Percentiles rank a stretch among this genome's conserved stretches.
Evolutionary conservation across 108 stramenopile species (phyloP).

Genomic region (Nannochloropsis oceanica): DNA sequence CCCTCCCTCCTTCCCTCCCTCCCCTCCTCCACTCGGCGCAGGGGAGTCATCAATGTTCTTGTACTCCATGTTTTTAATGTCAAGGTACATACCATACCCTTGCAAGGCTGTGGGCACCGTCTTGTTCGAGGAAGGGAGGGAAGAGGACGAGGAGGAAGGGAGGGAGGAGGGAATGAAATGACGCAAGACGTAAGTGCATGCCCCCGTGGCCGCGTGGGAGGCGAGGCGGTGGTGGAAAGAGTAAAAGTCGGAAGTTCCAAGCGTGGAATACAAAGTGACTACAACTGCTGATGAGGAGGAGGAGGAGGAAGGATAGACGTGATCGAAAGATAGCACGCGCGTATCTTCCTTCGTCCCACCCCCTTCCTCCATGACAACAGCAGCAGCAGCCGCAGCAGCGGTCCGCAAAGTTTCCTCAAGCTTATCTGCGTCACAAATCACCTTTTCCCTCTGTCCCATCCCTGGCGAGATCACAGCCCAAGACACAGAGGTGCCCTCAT

Average conservation of each 20-base stretch:
- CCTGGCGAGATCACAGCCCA: not conserved
- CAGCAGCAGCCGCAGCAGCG: not conserved
- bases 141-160: too few species aligned
- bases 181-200: not conserved
- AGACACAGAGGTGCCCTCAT: not conserved
- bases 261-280: not conserved
- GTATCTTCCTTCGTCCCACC: not conserved
- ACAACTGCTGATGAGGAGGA: not conserved
- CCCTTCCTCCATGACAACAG: not conserved
- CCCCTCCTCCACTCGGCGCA: slow-evolving; percentile 9
- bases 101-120: slow-evolving; percentile 17
- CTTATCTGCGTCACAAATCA: not conserved
- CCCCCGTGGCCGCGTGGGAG: not conserved
- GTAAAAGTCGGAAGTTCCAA: not conserved
- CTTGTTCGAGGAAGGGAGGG: not conserved
- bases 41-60: slow-evolving; percentile 34
- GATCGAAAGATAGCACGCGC: not conserved
- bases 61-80: slow-evolving; percentile 54
- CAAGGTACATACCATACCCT: slow-evolving; percentile 44
- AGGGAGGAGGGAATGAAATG: not conserved
- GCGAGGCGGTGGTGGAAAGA: not conserved
- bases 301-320: not conserved
- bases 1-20: not conserved
- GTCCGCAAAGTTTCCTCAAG: not conserved
- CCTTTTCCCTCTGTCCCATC: not conserved